phyloP scores from a whole-genome alignment of 176 grass and related monocot species.

The Triticum aestivum region IWGSC_CS_RefSeq_v2.1 NC_057807.1:28036272-28036771 shows the following conservation, averaged over 20 bases:
- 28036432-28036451: neutral
- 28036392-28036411: neutral
- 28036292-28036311: neutral
- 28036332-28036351: neutral
- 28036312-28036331: constrained; percentile 11
- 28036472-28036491: constrained; percentile 96
- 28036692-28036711: constrained; percentile 9
- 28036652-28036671: constrained; percentile 16
- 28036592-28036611: neutral
- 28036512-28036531: constrained; percentile 95
- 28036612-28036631: neutral
- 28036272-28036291: neutral
- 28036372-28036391: neutral
- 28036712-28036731: neutral
- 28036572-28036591: constrained; percentile 11
- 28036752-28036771: neutral
- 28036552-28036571: constrained; percentile 25
- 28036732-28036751: constrained; percentile 24
- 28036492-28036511: constrained; percentile 96
- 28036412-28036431: neutral
- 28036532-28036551: constrained; percentile 86
- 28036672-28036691: neutral
- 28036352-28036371: constrained; percentile 15
- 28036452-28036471: constrained; percentile 47
- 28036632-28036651: neutral